phyloP scores from a whole-genome alignment of 306 rosid species.

The Rubus parviflorus region DNA sequence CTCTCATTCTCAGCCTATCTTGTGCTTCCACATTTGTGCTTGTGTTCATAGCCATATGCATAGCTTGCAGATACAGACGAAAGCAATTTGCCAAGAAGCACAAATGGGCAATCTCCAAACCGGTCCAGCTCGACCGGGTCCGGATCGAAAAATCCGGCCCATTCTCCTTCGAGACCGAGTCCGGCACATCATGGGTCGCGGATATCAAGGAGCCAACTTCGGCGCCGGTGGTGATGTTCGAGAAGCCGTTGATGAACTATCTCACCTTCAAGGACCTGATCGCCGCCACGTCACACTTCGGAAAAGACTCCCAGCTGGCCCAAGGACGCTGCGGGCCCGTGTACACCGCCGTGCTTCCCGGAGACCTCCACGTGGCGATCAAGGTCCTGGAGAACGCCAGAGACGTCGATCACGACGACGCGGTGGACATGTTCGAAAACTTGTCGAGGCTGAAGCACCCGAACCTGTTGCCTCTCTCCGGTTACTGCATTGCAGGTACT shows the following conservation, averaged over 20 bases:
- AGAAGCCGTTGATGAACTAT: conserved; percentile 81
- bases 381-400: conserved; percentile 79
- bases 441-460: conserved; percentile 74
- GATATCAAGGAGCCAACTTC: conserved; percentile 83
- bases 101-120: conserved; percentile 95
- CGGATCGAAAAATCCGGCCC: conserved; percentile 88
- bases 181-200: conserved; percentile 89
- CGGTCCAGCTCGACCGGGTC: conserved; percentile 44
- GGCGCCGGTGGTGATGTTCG: conserved; percentile 84
- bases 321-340: conserved; percentile 96
- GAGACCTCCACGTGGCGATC: conserved; percentile 94
- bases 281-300: conserved; percentile 94
- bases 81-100: conserved; percentile 40
- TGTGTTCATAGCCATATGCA: conserved; percentile 21
- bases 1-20: conserved; percentile 30
- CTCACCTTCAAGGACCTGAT: conserved; percentile 78
- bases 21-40: conserved; percentile 34
- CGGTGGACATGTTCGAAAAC: conserved; percentile 58
- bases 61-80: conserved; percentile 39
- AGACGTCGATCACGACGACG: conserved; percentile 48
- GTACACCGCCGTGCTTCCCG: conserved; percentile 75
- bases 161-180: conserved; percentile 81
- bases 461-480: conserved; percentile 78
- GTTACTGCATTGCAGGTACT: conserved; percentile 94
- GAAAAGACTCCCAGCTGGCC: conserved; percentile 83